Evolutionary conservation across 176 grass and related monocot genomes (phyloP).

Genomic region (Puya raimondii): DNA sequence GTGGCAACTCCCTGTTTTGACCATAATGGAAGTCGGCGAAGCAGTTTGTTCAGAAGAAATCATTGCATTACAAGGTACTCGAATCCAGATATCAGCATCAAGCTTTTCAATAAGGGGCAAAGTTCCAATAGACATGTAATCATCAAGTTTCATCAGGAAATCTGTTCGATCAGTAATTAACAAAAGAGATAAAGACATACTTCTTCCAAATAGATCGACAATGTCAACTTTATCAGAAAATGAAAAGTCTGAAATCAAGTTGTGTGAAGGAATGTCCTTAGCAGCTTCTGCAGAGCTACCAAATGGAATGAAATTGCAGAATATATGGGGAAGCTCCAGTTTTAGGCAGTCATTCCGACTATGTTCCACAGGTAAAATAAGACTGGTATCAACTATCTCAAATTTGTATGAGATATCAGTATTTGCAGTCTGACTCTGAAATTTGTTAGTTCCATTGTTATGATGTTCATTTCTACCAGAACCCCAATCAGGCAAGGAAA

Average conservation of each 20-base stretch:
- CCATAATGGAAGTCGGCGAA: constrained; percentile 59
- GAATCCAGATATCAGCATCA: constrained; percentile 72
- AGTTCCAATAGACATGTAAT: constrained; percentile 42
- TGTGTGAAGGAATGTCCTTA: constrained; percentile 50
- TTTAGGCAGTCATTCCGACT: constrained; percentile 47
- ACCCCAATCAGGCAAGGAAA: constrained; percentile 85
- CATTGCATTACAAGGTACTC: constrained; percentile 48
- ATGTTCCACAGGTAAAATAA: constrained; percentile 73
- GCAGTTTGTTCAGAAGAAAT: constrained; percentile 26
- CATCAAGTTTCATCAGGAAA: constrained; percentile 45
- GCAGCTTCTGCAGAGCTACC: constrained; percentile 45
- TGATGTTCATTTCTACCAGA: constrained; percentile 37
- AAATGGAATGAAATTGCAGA: constrained; percentile 52
- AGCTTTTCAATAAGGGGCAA: constrained; percentile 59
- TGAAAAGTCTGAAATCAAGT: constrained; percentile 49
- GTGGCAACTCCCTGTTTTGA: constrained; percentile 43
- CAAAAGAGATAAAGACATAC: constrained; percentile 63
- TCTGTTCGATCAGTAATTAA: constrained; percentile 28
- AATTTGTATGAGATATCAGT: constrained; percentile 56
- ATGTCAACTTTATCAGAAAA: constrained; percentile 39
- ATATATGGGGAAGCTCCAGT: constrained; percentile 55
- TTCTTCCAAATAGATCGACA: constrained; percentile 55
- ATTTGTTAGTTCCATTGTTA: constrained; percentile 21
- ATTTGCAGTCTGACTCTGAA: constrained; percentile 21
- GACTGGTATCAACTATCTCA: constrained; percentile 63